Conservation (phyloP, 257 asterid species). For the Solanum piurae region DNA sequence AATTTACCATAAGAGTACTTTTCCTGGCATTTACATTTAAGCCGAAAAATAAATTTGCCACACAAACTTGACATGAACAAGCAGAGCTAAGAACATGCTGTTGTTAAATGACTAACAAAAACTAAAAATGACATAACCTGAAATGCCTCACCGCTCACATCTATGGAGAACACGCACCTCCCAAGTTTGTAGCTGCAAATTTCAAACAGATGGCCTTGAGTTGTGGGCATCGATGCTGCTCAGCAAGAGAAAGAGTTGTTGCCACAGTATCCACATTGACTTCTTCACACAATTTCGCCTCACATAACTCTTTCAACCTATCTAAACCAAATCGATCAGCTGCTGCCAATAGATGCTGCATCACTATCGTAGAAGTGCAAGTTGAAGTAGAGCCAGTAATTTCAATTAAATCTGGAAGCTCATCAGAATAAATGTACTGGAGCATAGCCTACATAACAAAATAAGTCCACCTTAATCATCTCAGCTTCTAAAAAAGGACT, state of each 20-base stretch:
- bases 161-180: conserved; percentile 98
- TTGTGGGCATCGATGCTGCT: conserved; percentile 72
- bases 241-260: conserved; percentile 88
- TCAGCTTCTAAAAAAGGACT: not conserved
- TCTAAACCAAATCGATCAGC: conserved; percentile 92
- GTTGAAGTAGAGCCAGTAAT: conserved; percentile 39
- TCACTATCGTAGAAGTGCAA: conserved; percentile 54
- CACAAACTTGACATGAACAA: conserved; percentile 8
- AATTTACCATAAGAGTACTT: not conserved
- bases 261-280: conserved; percentile 75
- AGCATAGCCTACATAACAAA: conserved; percentile 74
- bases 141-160: conserved; percentile 80
- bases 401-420: conserved; percentile 61
- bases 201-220: conserved; percentile 86
- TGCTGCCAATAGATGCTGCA: conserved; percentile 95
- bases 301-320: conserved; percentile 81
- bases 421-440: conserved; percentile 64
- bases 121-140: conserved; percentile 56
- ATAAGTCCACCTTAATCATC: not conserved
- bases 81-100: conserved; percentile 14
- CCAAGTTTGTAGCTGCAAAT: conserved; percentile 93
- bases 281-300: conserved; percentile 71
- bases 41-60: not conserved
- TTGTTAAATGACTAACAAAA: conserved; percentile 21
- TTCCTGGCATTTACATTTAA: not conserved